phyloP scores from a whole-genome alignment of 768 basidiomycete species.

The Inosperma sp. region DNA sequence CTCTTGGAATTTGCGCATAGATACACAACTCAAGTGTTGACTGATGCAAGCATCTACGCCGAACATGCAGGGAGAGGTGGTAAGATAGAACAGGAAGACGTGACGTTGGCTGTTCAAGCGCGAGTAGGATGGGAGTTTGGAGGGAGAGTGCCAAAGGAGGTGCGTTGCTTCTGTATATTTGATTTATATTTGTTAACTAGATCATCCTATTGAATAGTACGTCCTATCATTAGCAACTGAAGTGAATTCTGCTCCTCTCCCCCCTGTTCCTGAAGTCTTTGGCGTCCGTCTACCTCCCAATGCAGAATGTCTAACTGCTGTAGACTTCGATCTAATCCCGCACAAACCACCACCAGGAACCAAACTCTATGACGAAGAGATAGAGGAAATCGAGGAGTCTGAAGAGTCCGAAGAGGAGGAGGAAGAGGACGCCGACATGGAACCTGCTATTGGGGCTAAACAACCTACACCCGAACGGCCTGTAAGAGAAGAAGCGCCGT shows the following conservation, averaged over 20 bases:
- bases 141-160: conserved; percentile 85
- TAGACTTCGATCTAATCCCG: conserved; percentile 84
- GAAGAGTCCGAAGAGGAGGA: conserved; percentile 61
- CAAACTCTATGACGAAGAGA: conserved; percentile 72
- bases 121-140: conserved; percentile 93
- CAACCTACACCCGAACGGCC: conserved; percentile 32
- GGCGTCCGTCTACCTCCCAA: conserved; percentile 74
- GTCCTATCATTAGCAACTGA: conserved; percentile 75
- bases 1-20: conserved; percentile 83
- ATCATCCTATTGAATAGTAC: conserved; percentile 44
- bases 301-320: conserved; percentile 67
- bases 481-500: conserved; percentile 45
- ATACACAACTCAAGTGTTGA: conserved; percentile 77
- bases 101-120: conserved; percentile 77
- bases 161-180: conserved; percentile 28
- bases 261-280: conserved; percentile 83
- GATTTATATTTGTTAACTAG: not conserved
- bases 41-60: conserved; percentile 82
- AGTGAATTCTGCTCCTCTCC: conserved; percentile 76
- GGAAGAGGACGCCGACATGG: conserved; percentile 67
- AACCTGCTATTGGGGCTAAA: conserved; percentile 39
- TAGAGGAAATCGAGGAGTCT: conserved; percentile 78
- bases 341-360: conserved; percentile 78
- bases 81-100: conserved; percentile 81
- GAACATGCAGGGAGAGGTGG: conserved; percentile 78